Percentiles rank a stretch among this genome's conserved stretches.
Conservation (phyloP, 495 filamentous ascomycete species). For the Penicillium chermesinum region DNA sequence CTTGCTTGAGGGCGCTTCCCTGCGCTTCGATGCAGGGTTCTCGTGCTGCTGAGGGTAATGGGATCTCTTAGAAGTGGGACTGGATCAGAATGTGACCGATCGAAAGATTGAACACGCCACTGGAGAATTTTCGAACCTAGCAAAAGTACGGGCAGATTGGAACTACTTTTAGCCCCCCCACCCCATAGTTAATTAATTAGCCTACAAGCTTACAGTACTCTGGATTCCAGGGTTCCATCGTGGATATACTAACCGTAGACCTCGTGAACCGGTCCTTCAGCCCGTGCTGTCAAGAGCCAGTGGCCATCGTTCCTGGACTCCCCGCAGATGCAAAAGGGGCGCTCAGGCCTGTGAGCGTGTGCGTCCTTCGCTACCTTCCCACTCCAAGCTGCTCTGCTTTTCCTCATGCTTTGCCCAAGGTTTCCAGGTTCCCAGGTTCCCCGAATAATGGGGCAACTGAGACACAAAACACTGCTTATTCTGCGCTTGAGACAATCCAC, state of each 20-base stretch:
- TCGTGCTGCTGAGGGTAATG: neutral
- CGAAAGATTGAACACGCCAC: slow-evolving; percentile 8
- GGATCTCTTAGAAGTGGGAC: neutral
- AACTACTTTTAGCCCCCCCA: too few relatives aligned
- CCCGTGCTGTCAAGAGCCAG: slow-evolving; percentile 17
- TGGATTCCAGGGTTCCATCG: too few relatives aligned
- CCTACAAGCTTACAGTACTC: too few relatives aligned
- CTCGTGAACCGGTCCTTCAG: too few relatives aligned
- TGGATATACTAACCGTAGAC: too few relatives aligned
- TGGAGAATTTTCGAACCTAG: too few relatives aligned
- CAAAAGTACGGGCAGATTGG: too few relatives aligned
- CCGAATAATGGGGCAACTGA: slow-evolving; percentile 13
- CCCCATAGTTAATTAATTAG: too few relatives aligned
- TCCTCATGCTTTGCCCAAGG: too few relatives aligned
- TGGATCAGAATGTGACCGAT: slow-evolving; percentile 13
- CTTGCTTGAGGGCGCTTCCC: too few relatives aligned
- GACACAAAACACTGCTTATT: slow-evolving; percentile 11
- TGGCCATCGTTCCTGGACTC: slow-evolving; percentile 29
- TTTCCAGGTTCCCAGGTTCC: too few relatives aligned
- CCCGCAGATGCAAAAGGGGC: slow-evolving; percentile 18
- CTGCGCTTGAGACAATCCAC: slow-evolving; percentile 3
- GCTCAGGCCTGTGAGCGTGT: slow-evolving; percentile 23
- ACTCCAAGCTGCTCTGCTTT: too few relatives aligned
- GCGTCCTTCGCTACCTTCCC: slow-evolving; percentile 9
- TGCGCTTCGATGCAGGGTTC: neutral